phyloP scores from a whole-genome alignment of 176 grass and related monocot genomes.

The Lolium multiflorum region DNA sequence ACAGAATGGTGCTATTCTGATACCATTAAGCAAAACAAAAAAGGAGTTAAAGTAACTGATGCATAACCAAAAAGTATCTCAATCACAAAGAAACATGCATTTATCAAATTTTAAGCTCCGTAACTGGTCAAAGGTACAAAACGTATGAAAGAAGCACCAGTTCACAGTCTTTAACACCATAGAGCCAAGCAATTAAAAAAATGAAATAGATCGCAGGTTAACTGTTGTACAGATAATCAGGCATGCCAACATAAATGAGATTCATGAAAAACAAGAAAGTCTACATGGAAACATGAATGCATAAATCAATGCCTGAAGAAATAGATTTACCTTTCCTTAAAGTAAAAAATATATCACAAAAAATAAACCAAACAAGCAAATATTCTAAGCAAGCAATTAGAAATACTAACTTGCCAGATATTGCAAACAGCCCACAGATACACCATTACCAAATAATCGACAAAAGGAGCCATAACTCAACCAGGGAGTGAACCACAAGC shows the following conservation, averaged over 20 bases:
- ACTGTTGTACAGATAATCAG: neutral
- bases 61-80: neutral
- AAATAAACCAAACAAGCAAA: conserved; percentile 22
- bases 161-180: neutral
- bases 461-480: neutral
- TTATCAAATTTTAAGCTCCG: neutral
- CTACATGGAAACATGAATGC: neutral
- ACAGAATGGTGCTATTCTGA: neutral
- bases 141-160: neutral
- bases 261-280: conserved; percentile 24
- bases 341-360: conserved; percentile 1
- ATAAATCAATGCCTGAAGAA: conserved; percentile 3
- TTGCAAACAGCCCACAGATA: neutral
- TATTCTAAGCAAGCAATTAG: conserved; percentile 1
- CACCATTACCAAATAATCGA: neutral
- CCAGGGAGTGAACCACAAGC: neutral
- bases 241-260: conserved; percentile 8
- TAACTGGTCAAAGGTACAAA: conserved; percentile 7
- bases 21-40: conserved; percentile 30
- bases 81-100: neutral
- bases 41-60: neutral
- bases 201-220: neutral
- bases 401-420: neutral
- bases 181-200: conserved; percentile 25
- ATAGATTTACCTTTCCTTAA: neutral